phyloP scores from a whole-genome alignment of 371 early-diverging fungal genomes.

The Blakeslea trispora region DNA sequence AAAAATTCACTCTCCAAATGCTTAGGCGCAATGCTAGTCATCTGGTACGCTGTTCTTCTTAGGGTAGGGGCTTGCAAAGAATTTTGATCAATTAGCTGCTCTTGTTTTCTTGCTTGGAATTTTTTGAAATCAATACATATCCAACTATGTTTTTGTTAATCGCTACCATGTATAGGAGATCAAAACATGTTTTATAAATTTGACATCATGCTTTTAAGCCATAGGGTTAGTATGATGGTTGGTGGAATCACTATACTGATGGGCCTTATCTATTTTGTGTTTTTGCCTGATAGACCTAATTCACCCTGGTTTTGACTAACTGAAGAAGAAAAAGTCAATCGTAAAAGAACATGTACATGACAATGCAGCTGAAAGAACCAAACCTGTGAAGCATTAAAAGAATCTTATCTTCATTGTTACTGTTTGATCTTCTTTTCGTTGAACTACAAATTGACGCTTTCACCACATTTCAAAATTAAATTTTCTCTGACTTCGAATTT shows the following conservation, averaged over 20 bases:
- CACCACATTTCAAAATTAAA: slow-evolving; percentile 18
- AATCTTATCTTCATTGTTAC: slow-evolving; percentile 22
- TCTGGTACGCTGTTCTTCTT: slow-evolving; percentile 27
- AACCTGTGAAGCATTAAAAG: slow-evolving; percentile 17
- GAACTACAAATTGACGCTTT: slow-evolving; percentile 29
- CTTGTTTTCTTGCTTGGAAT: slow-evolving; percentile 37
- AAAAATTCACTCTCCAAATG: slow-evolving; percentile 20
- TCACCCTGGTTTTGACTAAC: slow-evolving; percentile 19
- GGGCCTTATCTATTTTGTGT: slow-evolving; percentile 17
- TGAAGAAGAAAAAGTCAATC: slow-evolving; percentile 20
- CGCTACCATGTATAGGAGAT: slow-evolving; percentile 34
- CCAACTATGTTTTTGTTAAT: slow-evolving; percentile 39
- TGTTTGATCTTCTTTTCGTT: slow-evolving; percentile 16
- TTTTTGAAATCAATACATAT: slow-evolving; percentile 39
- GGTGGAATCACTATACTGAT: slow-evolving; percentile 11
- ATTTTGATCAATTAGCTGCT: slow-evolving; percentile 36
- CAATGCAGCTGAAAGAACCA: slow-evolving; percentile 28
- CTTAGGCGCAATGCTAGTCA: slow-evolving; percentile 17
- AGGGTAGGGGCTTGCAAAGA: slow-evolving; percentile 21
- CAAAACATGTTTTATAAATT: slow-evolving; percentile 37
- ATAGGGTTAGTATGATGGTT: slow-evolving; percentile 21
- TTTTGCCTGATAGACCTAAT: slow-evolving; percentile 20
- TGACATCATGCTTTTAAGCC: slow-evolving; percentile 35
- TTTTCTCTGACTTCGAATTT: slow-evolving; percentile 18
- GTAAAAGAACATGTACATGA: slow-evolving; percentile 27